A percentile compares a stretch with the other conserved stretches of the same genome.
Conservation (phyloP, 192 early-diverging fungal species). For the Oehlia diaphana region DNA sequence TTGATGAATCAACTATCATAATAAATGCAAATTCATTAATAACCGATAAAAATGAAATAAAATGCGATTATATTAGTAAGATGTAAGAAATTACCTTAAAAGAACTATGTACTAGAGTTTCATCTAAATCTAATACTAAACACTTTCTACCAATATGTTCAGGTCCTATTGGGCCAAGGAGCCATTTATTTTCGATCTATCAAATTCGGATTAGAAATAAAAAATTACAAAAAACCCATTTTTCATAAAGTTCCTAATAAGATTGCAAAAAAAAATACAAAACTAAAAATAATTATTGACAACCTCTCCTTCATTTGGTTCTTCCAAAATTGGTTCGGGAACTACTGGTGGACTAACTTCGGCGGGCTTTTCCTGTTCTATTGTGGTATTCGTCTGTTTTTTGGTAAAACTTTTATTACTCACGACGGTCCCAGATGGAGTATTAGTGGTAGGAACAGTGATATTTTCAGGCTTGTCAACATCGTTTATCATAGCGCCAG, state of each 20-base stretch:
- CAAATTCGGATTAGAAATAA: slow-evolving; percentile 14
- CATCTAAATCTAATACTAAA: slow-evolving; percentile 95
- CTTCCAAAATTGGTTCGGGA: not conserved
- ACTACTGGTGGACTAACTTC: not conserved
- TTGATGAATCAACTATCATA: slow-evolving; percentile 50
- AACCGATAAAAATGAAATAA: not conserved
- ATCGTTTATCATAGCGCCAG: not conserved
- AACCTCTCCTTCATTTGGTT: not conserved
- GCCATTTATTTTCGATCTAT: slow-evolving; percentile 38
- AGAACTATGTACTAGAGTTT: slow-evolving; percentile 95
- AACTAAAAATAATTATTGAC: not conserved
- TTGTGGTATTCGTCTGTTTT: not conserved
- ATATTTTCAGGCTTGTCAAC: not conserved
- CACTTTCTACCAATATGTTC: slow-evolving; percentile 80
- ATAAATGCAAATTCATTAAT: not conserved
- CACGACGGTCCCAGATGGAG: not conserved
- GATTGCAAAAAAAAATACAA: not conserved
- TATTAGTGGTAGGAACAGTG: not conserved
- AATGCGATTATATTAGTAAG: not conserved
- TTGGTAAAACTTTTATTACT: not conserved
- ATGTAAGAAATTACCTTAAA: slow-evolving; percentile 67
- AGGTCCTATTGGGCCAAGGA: slow-evolving; percentile 70
- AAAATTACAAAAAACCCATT: not conserved
- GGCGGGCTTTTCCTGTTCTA: slow-evolving; percentile 1
- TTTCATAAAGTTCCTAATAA: not conserved